Percentiles rank a stretch among this genome's conserved stretches.
These are phyloP conservation scores for Teratosphaeria epicoccoides DNA, from an alignment of 2,329 filamentous ascomycete species.

Conservation along the genomic window DNA sequence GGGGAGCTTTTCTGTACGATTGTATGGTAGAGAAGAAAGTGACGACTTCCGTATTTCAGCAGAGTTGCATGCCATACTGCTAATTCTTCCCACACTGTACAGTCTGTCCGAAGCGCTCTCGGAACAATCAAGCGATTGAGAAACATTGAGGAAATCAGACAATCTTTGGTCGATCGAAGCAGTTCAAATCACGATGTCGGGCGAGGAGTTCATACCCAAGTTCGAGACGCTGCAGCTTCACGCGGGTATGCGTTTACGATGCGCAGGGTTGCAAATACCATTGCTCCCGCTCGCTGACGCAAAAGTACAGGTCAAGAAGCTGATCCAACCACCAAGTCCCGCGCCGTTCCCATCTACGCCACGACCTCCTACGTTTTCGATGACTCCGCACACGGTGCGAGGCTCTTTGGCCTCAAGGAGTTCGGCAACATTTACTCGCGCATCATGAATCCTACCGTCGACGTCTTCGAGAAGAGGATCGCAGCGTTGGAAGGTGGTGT, in stretches of 20 bases:
- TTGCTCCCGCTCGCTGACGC: neutral
- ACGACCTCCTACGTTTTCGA: slow-evolving; percentile 88
- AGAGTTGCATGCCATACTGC: neutral
- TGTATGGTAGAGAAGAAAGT: neutral
- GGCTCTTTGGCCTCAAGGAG: slow-evolving; percentile 93
- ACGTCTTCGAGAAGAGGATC: slow-evolving; percentile 92
- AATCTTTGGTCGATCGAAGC: slow-evolving; percentile 12
- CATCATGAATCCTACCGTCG: slow-evolving; percentile 91
- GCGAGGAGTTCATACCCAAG: slow-evolving; percentile 31
- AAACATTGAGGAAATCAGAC: slow-evolving; percentile 12
- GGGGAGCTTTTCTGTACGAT: neutral
- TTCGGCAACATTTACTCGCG: slow-evolving; percentile 96
- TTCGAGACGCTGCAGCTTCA: slow-evolving; percentile 44
- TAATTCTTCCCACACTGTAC: slow-evolving; percentile 1
- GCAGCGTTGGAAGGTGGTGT: slow-evolving; percentile 91
- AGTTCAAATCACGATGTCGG: slow-evolving; percentile 20
- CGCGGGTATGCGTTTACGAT: slow-evolving; percentile 29
- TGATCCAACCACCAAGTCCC: slow-evolving; percentile 71
- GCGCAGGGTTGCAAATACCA: neutral
- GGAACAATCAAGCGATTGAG: neutral
- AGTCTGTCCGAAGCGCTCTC: neutral
- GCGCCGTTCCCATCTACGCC: slow-evolving; percentile 92
- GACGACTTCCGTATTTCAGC: neutral
- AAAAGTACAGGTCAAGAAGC: slow-evolving; percentile 56
- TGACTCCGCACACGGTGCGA: slow-evolving; percentile 88